These are phyloP conservation scores for Usnea hakonensis DNA, from an alignment of 495 filamentous ascomycete genomes.

Conservation along the genomic window DNA sequence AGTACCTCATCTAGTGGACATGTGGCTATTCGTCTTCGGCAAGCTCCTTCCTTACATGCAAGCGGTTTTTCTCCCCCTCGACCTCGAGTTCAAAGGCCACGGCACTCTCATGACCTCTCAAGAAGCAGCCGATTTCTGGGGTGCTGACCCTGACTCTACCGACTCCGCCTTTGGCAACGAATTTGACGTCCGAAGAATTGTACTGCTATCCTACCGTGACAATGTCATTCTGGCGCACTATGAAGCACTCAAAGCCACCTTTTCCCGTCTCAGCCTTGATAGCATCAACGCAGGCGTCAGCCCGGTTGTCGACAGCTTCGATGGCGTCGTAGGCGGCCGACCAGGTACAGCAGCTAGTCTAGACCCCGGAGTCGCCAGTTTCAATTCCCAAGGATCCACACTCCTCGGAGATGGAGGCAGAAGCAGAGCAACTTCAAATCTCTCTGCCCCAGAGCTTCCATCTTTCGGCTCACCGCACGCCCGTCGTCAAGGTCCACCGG, in stretches of 20 bases:
- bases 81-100: slow-evolving; percentile 84
- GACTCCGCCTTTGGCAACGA: slow-evolving; percentile 41
- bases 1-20: slow-evolving; percentile 78
- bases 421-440: slow-evolving; percentile 77
- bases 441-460: slow-evolving; percentile 51
- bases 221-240: slow-evolving; percentile 77
- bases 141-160: slow-evolving; percentile 38
- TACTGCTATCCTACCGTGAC: slow-evolving; percentile 85
- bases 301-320: slow-evolving; percentile 40
- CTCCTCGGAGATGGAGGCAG: slow-evolving; percentile 51
- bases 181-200: slow-evolving; percentile 81
- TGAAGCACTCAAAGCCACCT: slow-evolving; percentile 77
- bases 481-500: slow-evolving; percentile 35
- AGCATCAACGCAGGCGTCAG: slow-evolving; percentile 56
- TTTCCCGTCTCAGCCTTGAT: slow-evolving; percentile 84
- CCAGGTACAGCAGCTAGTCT: slow-evolving; percentile 65
- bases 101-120: slow-evolving; percentile 66
- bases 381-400: slow-evolving; percentile 66
- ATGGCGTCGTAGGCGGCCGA: slow-evolving; percentile 43
- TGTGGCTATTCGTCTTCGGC: slow-evolving; percentile 89
- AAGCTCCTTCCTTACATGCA: slow-evolving; percentile 90
- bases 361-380: slow-evolving; percentile 61
- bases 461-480: slow-evolving; percentile 47
- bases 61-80: slow-evolving; percentile 88
- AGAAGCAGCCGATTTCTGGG: slow-evolving; percentile 86